Conservation (phyloP, 495 filamentous ascomycete genomes). For the Penicillium ochrochloron region DNA sequence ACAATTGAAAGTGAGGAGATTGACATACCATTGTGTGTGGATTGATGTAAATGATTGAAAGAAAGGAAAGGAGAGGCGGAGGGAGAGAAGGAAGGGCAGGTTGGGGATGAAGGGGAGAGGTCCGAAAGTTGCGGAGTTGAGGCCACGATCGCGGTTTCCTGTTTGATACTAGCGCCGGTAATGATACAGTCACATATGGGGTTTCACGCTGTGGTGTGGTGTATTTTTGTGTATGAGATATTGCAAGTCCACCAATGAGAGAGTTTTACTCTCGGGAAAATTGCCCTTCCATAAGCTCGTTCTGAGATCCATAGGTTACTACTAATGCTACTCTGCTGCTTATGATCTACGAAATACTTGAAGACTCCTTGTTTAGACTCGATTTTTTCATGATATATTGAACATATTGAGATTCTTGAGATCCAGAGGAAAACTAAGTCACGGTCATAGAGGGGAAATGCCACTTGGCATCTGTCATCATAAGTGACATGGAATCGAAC, state of each 20-base stretch:
- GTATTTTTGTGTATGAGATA: constrained; percentile 24
- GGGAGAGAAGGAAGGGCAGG: constrained; percentile 24
- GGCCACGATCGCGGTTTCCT: constrained; percentile 53
- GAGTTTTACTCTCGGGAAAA: background rate
- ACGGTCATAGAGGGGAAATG: constrained; percentile 23
- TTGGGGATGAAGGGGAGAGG: constrained; percentile 30
- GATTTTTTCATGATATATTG: constrained; percentile 15
- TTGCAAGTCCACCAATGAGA: constrained; percentile 26
- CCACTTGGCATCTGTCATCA: constrained; percentile 29
- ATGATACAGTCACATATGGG: constrained; percentile 7
- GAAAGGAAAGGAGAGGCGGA: constrained; percentile 19
- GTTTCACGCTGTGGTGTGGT: background rate
- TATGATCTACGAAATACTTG: background rate
- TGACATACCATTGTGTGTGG: constrained; percentile 45
- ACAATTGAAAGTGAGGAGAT: constrained; percentile 18
- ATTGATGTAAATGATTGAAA: constrained; percentile 19
- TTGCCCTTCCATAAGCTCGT: background rate
- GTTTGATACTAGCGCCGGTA: constrained; percentile 33
- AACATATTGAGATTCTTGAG: constrained; percentile 21
- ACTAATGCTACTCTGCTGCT: background rate
- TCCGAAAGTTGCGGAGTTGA: constrained; percentile 43
- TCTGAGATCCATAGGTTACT: too few relatives aligned
- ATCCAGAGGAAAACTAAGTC: constrained; percentile 14
- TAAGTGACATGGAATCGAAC: constrained; percentile 30
- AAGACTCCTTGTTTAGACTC: background rate